Evolutionary conservation across 768 basidiomycete species (phyloP), one percentile per base, ranked within the genome.

Genomic region (Pisolithus sp.): DNA sequence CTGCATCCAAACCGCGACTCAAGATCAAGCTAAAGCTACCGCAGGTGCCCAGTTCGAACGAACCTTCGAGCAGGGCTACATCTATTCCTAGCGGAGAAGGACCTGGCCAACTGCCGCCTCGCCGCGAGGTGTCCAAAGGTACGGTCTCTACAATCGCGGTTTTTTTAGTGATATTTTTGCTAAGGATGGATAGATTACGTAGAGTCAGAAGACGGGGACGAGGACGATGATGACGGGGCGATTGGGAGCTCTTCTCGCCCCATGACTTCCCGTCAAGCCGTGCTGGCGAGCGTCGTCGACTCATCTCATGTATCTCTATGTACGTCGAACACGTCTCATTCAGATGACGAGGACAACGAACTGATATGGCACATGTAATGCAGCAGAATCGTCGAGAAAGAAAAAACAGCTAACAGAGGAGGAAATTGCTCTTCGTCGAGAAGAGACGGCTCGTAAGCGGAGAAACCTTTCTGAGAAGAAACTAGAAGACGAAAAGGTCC

Each of bases 371-470:
- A 48, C 13, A 42, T 15, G 23, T 2, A 10, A 17, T 21, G 20
- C 45, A 53, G 53, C 59, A 3, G 60, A 58, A 21, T 60, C 59
- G 0, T 58, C 56, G 8, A 57, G 60, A 21, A 79, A 80, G 66
- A 89, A 86, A 65, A 83, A 84, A 59, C 76, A 79, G 7, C 70
- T 87, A 7, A 89, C 82, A 7, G 85, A 85, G 53, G 75, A 79
- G 2, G 88, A 90, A 65, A 72, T 89, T 4, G 86, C 86, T 0
- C 70, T 89, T 3, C 76, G 83, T 38, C 74, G 85, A 18, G 87
- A 91, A 59, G 91, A 93, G 63, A 89, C 85, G 0, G 87, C 88
- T 0, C 73, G 89, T 36, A 93, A 91, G 68, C 76, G 91, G 48
- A 86, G 81, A 60, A 86, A 89, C 59, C 68, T 92, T 41, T 81